These are phyloP conservation scores for Vitis rotundifolia DNA, from an alignment of 164 flowering plant species.

Conservation along the genomic window DNA sequence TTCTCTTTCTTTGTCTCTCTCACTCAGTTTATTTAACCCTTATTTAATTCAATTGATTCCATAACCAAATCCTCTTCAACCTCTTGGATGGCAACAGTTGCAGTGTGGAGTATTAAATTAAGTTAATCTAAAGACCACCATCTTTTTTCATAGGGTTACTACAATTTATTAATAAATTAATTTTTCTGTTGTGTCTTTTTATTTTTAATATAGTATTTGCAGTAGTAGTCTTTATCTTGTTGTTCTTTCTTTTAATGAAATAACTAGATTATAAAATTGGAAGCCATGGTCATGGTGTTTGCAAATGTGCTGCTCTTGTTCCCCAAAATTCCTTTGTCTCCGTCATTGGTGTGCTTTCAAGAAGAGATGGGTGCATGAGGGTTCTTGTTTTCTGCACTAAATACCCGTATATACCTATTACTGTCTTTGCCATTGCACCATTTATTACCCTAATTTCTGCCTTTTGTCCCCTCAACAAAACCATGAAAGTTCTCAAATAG, in stretches of 20 bases:
- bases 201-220: too few species aligned
- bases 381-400: constrained; percentile 45
- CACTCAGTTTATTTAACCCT: too few species aligned
- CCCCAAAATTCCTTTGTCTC: constrained; percentile 31
- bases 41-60: constrained; percentile 3
- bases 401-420: constrained; percentile 32
- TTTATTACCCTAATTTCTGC: constrained; percentile 63
- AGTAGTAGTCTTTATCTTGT: neutral
- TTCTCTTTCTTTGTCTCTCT: too few species aligned
- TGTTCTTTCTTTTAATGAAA: constrained; percentile 3
- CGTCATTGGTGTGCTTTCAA: constrained; percentile 13
- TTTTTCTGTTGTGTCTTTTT: too few species aligned
- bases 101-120: constrained; percentile 12
- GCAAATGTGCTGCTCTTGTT: constrained; percentile 14
- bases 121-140: neutral
- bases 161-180: too few species aligned
- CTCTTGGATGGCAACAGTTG: constrained; percentile 14
- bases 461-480: constrained; percentile 79
- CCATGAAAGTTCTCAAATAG: constrained; percentile 63
- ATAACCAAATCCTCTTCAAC: constrained; percentile 7
- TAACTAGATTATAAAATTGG: neutral
- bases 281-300: neutral
- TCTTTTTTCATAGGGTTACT: too few species aligned
- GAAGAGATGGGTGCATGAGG: constrained; percentile 33
- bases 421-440: constrained; percentile 42